Base-by-base conservation (phyloP, 208 protist genomes). In the Acanthamoeba castellanii region DNA sequence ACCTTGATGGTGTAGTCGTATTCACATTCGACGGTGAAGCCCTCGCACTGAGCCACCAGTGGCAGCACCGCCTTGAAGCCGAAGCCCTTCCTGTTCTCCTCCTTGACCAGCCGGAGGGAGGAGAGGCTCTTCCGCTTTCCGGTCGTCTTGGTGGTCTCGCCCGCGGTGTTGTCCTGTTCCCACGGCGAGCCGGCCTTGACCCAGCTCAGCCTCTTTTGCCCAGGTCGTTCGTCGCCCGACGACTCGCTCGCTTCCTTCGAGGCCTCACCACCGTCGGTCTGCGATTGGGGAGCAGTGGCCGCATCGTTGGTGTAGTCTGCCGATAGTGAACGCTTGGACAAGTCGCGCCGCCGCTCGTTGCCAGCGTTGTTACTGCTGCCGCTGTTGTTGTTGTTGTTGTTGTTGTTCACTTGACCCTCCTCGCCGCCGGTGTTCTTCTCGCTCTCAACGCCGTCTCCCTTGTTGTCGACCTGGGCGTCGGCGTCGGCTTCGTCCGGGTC, bases 1-100 rank as follows among this genome's bases (percentile, higher is more conserved):
- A 57, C 52, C 52, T 57, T 57, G 52, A 57, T 81, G 8, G 70
- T 45, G 32, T 50, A 81, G 70, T 81, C 70, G 70, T 81, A 81
- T 42, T 81, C 70, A 30, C 37, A 22, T 30, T 81, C 70, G 37
- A 81, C n/a, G 25, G 70, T 50, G 70, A 81, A 81, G 13, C 70
- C 70, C n/a, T 81, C 70, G 34, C 70, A 81, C 30, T 20, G 70
- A 9, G 27, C 70, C 14, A 81, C 70, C 61, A 68, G 25, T 68
- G 61, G 61, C 16, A 8, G 25, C 13, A 57, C 13, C 52, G 52
- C 66, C 32, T 74, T 74, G 66, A 30, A 16, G 25, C n/a, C 22
- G 66, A 68, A 68, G 25, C 66, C 25, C 32, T 74, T 74, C 32
- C 61, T 22, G 66, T 74, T 74, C 66, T 74, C 32, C 20, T 81